Base-by-base conservation (phyloP, 768 basidiomycete species). In the Naganishia vishniacii region DNA sequence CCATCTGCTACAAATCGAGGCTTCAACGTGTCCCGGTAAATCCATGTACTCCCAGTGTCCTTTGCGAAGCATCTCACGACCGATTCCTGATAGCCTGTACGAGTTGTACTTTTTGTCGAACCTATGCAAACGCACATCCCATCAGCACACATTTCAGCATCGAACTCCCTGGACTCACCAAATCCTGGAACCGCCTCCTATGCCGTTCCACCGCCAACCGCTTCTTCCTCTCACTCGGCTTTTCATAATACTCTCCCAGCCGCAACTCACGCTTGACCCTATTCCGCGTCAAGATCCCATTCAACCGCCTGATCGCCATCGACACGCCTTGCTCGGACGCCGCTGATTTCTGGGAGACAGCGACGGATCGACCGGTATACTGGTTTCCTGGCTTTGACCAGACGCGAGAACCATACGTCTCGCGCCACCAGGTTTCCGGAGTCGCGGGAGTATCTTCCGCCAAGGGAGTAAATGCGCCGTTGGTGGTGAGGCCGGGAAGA, bases 181-280 rank as follows among this genome's bases (percentile, higher is more conserved):
- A 64, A 31, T 67, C 69, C 60, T 66, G 65, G 53, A 72, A 72
- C 59, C 71, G 65, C 44, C 67, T 67, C 45, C 69, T 65, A 65
- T 72, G 71, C 47, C 71, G 45, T 48, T 70, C 69, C 26, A 47
- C 65, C 40, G 48, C 65, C 47, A 72, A 34, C 47, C 71, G 37
- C 61, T 64, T 62, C 49, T 62, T 68, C 62, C 48, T 65, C 42
- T 70, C 69, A 65, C 69, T 70, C 18, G 66, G 66, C 66, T 68
- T 70, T 60, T 72, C 71, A 58, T 68, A 65, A 45, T 62, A 67
- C 60, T 70, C 69, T n/a, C 42, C 47, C 48, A 64, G 44, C 46
- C 59, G 51, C 44, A 69, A 48, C 53, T 69, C 61, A 51, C 64
- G 68, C 63, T 67, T 71, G 20, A 71, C 47, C 44, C 42, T 61